These are phyloP conservation scores for Mycena crocata DNA, from an alignment of 768 basidiomycete species.

Conservation along the genomic window DNA sequence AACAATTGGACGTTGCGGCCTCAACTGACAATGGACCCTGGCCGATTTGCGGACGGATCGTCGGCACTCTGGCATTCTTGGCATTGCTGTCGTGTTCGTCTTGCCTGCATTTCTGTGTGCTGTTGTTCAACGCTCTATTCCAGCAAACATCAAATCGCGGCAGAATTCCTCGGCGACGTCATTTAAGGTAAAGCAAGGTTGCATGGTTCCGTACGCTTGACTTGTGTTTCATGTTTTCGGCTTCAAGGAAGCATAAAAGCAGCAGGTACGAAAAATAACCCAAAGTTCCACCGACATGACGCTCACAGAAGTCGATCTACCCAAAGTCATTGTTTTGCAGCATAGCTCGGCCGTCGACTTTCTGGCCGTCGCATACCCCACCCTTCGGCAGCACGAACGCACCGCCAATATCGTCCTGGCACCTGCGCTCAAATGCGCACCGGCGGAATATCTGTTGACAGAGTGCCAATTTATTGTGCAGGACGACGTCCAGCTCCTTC, in stretches of 20 bases:
- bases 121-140: slow-evolving; percentile 12
- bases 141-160: slow-evolving; percentile 16
- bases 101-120: neutral
- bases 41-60: neutral
- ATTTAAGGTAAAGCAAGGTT: slow-evolving; percentile 12
- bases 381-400: slow-evolving; percentile 56
- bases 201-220: slow-evolving; percentile 18
- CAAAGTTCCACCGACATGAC: slow-evolving; percentile 39
- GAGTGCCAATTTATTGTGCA: slow-evolving; percentile 49
- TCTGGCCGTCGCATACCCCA: slow-evolving; percentile 53
- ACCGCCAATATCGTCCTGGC: slow-evolving; percentile 66
- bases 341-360: slow-evolving; percentile 55
- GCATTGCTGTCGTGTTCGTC: neutral
- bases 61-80: neutral
- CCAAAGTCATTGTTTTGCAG: slow-evolving; percentile 45
- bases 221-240: slow-evolving; percentile 3
- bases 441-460: slow-evolving; percentile 50
- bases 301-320: slow-evolving; percentile 16
- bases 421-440: slow-evolving; percentile 58
- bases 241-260: neutral
- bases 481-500: slow-evolving; percentile 45
- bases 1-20: slow-evolving; percentile 1
- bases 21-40: neutral
- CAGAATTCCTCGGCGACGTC: slow-evolving; percentile 10
- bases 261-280: slow-evolving; percentile 22